phyloP scores from a whole-genome alignment of 2,329 filamentous ascomycete genomes.

The Dactylellina parvicollis region DNA sequence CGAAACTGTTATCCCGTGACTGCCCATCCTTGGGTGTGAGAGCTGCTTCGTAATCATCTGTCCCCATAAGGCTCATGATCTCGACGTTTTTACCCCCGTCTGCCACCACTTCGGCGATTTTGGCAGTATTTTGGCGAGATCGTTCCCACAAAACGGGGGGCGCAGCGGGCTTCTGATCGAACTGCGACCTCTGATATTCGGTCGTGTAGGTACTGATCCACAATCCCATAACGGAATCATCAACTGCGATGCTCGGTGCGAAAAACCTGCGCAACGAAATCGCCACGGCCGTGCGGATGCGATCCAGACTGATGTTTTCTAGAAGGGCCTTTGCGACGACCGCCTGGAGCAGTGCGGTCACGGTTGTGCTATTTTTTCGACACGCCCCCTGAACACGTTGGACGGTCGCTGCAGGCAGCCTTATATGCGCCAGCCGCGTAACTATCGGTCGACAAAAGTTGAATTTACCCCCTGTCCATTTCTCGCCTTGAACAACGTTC shows the following conservation, averaged over 20 bases:
- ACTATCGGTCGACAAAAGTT: slow-evolving; percentile 18
- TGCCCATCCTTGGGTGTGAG: slow-evolving; percentile 23
- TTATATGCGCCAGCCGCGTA: slow-evolving; percentile 26
- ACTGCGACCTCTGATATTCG: slow-evolving; percentile 33
- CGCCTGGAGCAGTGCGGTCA: slow-evolving; percentile 41
- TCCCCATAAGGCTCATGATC: slow-evolving; percentile 37
- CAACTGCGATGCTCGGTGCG: slow-evolving; percentile 6
- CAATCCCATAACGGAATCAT: slow-evolving; percentile 42
- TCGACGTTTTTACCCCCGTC: slow-evolving; percentile 31
- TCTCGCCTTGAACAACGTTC: slow-evolving; percentile 4
- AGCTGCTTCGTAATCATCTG: slow-evolving; percentile 27
- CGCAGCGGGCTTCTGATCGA: neutral
- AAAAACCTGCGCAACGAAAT: slow-evolving; percentile 44
- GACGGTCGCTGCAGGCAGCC: slow-evolving; percentile 19
- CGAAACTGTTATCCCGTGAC: slow-evolving; percentile 38
- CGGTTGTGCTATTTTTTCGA: slow-evolving; percentile 31
- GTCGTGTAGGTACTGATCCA: slow-evolving; percentile 42
- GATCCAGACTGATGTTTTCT: slow-evolving; percentile 9
- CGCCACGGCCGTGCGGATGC: slow-evolving; percentile 37
- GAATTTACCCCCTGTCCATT: slow-evolving; percentile 36
- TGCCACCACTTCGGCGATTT: slow-evolving; percentile 25
- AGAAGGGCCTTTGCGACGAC: slow-evolving; percentile 34
- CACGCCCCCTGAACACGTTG: slow-evolving; percentile 5
- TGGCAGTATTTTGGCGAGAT: slow-evolving; percentile 16
- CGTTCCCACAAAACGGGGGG: slow-evolving; percentile 3